Conservation (phyloP, 2,329 filamentous ascomycete species). For the Trichoderma pleuroti region DNA sequence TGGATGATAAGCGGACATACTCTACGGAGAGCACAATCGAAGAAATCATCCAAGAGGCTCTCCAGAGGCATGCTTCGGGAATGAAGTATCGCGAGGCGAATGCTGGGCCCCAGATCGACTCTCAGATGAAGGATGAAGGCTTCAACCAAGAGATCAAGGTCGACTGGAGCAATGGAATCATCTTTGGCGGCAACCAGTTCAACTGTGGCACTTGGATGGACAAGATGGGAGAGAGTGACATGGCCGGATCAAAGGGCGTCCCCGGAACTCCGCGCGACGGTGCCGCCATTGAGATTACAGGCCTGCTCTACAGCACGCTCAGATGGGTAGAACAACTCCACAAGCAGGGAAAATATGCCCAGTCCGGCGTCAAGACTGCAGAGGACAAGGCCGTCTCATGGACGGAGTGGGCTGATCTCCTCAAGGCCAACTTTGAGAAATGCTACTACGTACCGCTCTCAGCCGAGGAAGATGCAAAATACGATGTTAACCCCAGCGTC, state of each 20-base stretch:
- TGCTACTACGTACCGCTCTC: slow-evolving; percentile 82
- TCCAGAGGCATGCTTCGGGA: slow-evolving; percentile 86
- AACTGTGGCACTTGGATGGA: slow-evolving; percentile 99
- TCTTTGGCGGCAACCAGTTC: slow-evolving; percentile 88
- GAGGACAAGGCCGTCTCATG: slow-evolving; percentile 64
- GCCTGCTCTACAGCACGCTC: slow-evolving; percentile 85
- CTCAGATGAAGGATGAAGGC: slow-evolving; percentile 87
- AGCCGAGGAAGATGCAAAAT: slow-evolving; percentile 65
- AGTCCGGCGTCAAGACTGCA: slow-evolving; percentile 66
- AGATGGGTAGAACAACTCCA: slow-evolving; percentile 71
- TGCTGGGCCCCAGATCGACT: slow-evolving; percentile 81
- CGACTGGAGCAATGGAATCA: slow-evolving; percentile 84
- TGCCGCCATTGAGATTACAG: slow-evolving; percentile 91
- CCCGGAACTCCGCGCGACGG: slow-evolving; percentile 97
- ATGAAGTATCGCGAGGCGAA: slow-evolving; percentile 94
- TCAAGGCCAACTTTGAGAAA: slow-evolving; percentile 84
- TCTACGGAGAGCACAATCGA: slow-evolving; percentile 77
- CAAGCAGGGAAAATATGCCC: slow-evolving; percentile 65
- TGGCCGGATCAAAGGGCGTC: slow-evolving; percentile 85
- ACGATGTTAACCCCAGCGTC: slow-evolving; percentile 75
- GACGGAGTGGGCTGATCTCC: slow-evolving; percentile 71
- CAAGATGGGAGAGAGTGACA: slow-evolving; percentile 98
- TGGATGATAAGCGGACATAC: slow-evolving; percentile 79
- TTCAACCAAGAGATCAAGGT: slow-evolving; percentile 90
- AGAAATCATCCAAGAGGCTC: slow-evolving; percentile 87